Base-by-base conservation (phyloP, 352 stramenopile species). In the Phytopythium ostracodes region DNA sequence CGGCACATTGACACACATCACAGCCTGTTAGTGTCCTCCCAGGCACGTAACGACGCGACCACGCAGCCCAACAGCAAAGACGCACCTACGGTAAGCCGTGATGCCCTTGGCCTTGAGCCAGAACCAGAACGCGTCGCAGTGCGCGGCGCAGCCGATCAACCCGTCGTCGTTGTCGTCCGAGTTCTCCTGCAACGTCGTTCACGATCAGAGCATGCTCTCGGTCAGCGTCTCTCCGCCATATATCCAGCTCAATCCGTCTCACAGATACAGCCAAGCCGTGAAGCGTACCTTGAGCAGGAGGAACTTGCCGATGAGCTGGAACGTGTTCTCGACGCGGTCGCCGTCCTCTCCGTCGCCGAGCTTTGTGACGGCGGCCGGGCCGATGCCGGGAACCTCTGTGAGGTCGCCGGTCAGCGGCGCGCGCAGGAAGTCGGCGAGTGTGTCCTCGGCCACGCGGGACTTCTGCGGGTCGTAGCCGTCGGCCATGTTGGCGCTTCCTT, bases 81-180 rank as follows among this genome's bases (percentile, higher is more conserved):
- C 64, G 50, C 52, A 92, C 84, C 84, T 94, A 74, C 97, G 88
- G 79, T 98, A 97, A 0, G 94, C 81, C 56, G 81, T 91, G 71
- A 99, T 98, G 54, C 95, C 95, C 77, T 97, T 98, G 29, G 84
- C 75, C 72, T 98, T 96, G 49, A 99, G 86, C 86, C 88, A 99
- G 71, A 92, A 95, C 94, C 95, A 99, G 62, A 99, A 99, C 58
- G 95, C 93, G 72, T 99, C 86, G 56, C 92, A 98, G 75, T 99
- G 97, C 51, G 96, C 90, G 33, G 94, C 76, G 61, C 84, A 97
- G 60, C 97, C 89, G 52, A 99, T 87, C 64, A 97, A 76, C 11
- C 84, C 77, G 47, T 96, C 92, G 36, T 91, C 88, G 27, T 85
- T 88, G 62, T 96, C 91, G 33, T 97, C 89, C 61, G 91, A 94